Conservation (phyloP, 208 protist genomes). For the Herpetomonas samuelpessoai region DNA sequence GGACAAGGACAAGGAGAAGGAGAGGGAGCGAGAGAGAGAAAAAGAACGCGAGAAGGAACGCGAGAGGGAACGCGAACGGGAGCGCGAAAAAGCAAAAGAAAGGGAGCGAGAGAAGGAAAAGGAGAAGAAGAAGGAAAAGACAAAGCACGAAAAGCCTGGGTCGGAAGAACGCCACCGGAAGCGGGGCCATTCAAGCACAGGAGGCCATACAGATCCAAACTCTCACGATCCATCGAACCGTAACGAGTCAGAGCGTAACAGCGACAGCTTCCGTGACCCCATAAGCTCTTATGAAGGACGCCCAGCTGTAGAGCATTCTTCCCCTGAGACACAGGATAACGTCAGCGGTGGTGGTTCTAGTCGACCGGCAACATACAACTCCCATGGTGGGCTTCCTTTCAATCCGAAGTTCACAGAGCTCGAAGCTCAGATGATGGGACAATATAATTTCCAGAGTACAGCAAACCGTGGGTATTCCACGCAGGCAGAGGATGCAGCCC, state of each 20-base stretch:
- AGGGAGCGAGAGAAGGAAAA: constrained; percentile 8
- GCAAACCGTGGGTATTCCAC: neutral
- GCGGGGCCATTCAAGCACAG: neutral
- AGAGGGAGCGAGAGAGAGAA: constrained; percentile 10
- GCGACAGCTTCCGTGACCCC: neutral
- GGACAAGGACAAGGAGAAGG: constrained; percentile 7
- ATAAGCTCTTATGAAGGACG: neutral
- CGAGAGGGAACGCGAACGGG: constrained; percentile 10
- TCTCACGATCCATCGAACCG: neutral
- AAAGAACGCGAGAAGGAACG: neutral
- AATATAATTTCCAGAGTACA: constrained; percentile 20
- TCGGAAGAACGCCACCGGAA: constrained; percentile 1
- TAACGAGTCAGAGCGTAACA: neutral
- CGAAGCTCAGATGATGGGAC: constrained; percentile 10
- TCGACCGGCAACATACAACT: no score
- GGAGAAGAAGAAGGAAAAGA: constrained; percentile 1
- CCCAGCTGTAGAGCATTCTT: neutral
- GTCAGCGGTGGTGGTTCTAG: no score
- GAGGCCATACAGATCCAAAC: neutral
- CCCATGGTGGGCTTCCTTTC: neutral
- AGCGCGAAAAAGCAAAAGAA: constrained; percentile 6
- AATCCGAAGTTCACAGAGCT: constrained; percentile 1
- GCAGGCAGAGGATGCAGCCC: neutral
- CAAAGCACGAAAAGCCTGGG: neutral
- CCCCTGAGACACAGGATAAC: no score